phyloP scores from a whole-genome alignment of 2,329 filamentous ascomycete species.

The Cordyceps pruinosa region DNA sequence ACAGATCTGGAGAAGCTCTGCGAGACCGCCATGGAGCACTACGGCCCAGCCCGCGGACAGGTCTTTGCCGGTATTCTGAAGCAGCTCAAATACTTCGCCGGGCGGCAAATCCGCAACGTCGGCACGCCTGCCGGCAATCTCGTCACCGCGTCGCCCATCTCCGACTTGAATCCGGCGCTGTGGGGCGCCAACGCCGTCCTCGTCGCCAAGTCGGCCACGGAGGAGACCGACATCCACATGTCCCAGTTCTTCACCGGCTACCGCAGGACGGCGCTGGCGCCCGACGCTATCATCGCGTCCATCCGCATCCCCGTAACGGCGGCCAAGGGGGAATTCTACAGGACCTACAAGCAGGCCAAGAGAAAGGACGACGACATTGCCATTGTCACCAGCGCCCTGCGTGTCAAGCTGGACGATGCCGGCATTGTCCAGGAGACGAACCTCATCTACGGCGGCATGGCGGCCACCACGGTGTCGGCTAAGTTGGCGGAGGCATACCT shows the following conservation, averaged over 20 bases:
- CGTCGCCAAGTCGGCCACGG: conserved; percentile 67
- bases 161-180: conserved; percentile 90
- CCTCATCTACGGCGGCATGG: conserved; percentile 93
- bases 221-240: conserved; percentile 84
- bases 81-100: conserved; percentile 90
- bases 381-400: conserved; percentile 84
- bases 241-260: conserved; percentile 89
- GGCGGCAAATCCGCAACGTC: conserved; percentile 93
- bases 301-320: conserved; percentile 76
- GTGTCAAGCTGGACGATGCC: conserved; percentile 62
- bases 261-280: conserved; percentile 70
- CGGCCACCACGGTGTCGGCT: conserved; percentile 80
- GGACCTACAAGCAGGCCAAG: conserved; percentile 94
- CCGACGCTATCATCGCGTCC: conserved; percentile 76
- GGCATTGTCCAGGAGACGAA: conserved; percentile 67
- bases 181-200: conserved; percentile 79
- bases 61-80: conserved; percentile 89
- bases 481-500: conserved; percentile 70
- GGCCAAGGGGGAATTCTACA: conserved; percentile 73
- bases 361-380: conserved; percentile 97
- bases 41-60: conserved; percentile 64
- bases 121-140: conserved; percentile 93
- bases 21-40: conserved; percentile 69
- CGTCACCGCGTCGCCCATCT: conserved; percentile 91
- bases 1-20: conserved; percentile 88